Evolutionary conservation across 306 rosid genomes (phyloP).

Genomic region (Lathyrus sativus): DNA sequence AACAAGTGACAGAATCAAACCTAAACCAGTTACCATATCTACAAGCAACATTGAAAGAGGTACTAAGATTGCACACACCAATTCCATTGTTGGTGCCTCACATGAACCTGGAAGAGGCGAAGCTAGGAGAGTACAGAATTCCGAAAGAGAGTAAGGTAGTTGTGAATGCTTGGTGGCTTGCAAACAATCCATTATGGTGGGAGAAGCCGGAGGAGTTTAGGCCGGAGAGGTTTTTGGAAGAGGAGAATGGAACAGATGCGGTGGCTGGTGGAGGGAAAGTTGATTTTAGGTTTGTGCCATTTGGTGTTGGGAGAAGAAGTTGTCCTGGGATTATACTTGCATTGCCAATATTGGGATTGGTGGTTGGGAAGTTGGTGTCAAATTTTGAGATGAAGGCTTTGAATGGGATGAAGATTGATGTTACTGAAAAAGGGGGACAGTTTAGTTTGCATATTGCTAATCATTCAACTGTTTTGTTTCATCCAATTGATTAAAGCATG

Average conservation of each 20-base stretch:
- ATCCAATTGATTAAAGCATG: slow-evolving; percentile 31
- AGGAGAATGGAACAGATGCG: slow-evolving; percentile 61
- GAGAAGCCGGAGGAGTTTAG: slow-evolving; percentile 65
- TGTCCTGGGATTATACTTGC: slow-evolving; percentile 88
- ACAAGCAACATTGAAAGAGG: slow-evolving; percentile 81
- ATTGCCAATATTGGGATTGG: slow-evolving; percentile 71
- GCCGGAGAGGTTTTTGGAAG: slow-evolving; percentile 80
- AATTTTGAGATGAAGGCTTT: slow-evolving; percentile 65
- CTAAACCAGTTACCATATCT: slow-evolving; percentile 61
- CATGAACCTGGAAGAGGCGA: slow-evolving; percentile 85
- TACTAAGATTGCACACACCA: slow-evolving; percentile 71
- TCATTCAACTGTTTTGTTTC: slow-evolving; percentile 58
- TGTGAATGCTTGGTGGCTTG: slow-evolving; percentile 91
- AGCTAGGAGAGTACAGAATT: slow-evolving; percentile 64
- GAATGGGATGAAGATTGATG: slow-evolving; percentile 52
- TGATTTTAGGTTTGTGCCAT: slow-evolving; percentile 73
- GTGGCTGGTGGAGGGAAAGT: slow-evolving; percentile 70
- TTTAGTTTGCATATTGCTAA: slow-evolving; percentile 77
- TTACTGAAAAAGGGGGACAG: slow-evolving; percentile 78
- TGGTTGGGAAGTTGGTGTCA: slow-evolving; percentile 61
- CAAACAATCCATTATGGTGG: slow-evolving; percentile 86
- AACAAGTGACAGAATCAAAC: slow-evolving; percentile 66
- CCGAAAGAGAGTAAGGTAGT: slow-evolving; percentile 84
- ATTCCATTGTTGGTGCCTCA: slow-evolving; percentile 86
- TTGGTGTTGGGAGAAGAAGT: slow-evolving; percentile 86